Evolutionary conservation across 768 basidiomycete genomes (phyloP).

Genomic region (Pleurotus salmoneostramineus): DNA sequence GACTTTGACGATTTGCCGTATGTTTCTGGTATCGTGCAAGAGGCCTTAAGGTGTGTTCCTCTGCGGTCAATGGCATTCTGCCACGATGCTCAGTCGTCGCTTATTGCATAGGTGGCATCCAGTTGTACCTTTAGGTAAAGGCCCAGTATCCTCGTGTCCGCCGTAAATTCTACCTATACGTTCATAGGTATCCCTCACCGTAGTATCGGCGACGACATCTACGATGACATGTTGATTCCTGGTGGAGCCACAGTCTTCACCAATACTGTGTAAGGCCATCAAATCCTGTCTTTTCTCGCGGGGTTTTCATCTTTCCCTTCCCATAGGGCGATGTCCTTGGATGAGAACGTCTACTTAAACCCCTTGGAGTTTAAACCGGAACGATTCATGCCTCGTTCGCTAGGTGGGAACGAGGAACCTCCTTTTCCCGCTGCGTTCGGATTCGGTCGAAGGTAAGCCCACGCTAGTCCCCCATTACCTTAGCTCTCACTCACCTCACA

Average conservation of each 20-base stretch:
- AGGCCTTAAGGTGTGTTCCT: slow-evolving; percentile 34
- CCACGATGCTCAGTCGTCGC: not conserved
- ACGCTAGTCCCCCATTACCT: not conserved
- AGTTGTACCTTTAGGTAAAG: slow-evolving; percentile 34
- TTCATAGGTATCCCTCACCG: not conserved
- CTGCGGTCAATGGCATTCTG: not conserved
- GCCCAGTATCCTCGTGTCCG: not conserved
- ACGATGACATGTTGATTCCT: slow-evolving; percentile 17
- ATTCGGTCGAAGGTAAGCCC: slow-evolving; percentile 13
- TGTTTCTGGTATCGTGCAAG: slow-evolving; percentile 42
- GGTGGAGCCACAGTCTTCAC: slow-evolving; percentile 14
- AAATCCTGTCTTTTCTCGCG: too few relatives aligned
- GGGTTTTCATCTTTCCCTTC: not conserved
- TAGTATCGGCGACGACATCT: slow-evolving; percentile 14
- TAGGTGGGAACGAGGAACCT: slow-evolving; percentile 11
- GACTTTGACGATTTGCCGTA: slow-evolving; percentile 43
- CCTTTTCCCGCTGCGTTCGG: slow-evolving; percentile 6
- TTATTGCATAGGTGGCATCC: slow-evolving; percentile 36
- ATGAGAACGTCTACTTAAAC: not conserved
- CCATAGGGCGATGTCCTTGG: not conserved
- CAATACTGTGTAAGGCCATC: slow-evolving; percentile 4
- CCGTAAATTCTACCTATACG: slow-evolving; percentile 5
- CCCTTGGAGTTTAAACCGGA: not conserved
- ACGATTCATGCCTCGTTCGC: slow-evolving; percentile 5
- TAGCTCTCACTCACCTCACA: not conserved